These are phyloP conservation scores for Marchantia polymorpha DNA, from an alignment of 225 moss, liverwort and hornwort species.

Conservation along the genomic window DNA sequence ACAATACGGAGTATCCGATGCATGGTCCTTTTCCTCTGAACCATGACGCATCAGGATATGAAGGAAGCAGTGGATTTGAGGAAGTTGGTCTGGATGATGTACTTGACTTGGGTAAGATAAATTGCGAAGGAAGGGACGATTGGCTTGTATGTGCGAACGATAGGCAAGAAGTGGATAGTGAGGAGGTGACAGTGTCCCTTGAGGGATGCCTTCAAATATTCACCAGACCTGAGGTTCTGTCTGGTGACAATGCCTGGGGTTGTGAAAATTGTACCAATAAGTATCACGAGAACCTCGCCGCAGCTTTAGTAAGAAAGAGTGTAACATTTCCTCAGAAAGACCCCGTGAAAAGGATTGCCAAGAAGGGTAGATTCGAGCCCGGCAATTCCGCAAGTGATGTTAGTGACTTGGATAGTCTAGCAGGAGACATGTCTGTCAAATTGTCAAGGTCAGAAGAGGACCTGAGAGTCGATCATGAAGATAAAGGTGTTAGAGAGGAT, in stretches of 20 bases:
- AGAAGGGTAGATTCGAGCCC: slow-evolving; percentile 8
- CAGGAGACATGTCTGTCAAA: not conserved
- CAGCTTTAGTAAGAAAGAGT: not conserved
- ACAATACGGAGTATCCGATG: slow-evolving; percentile 9
- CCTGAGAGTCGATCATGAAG: not conserved
- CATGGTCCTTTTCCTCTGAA: slow-evolving; percentile 29
- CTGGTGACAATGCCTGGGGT: slow-evolving; percentile 87
- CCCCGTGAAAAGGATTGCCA: not conserved
- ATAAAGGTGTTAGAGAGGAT: not conserved
- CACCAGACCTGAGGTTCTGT: slow-evolving; percentile 69
- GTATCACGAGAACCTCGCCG: slow-evolving; percentile 35
- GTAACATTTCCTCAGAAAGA: not conserved
- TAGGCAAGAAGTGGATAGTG: slow-evolving; percentile 33
- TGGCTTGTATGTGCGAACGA: slow-evolving; percentile 46
- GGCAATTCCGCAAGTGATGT: not conserved
- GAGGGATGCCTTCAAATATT: slow-evolving; percentile 88
- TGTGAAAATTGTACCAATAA: slow-evolving; percentile 69
- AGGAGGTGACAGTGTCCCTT: slow-evolving; percentile 63
- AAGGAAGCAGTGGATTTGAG: slow-evolving; percentile 20
- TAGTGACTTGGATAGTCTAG: not conserved
- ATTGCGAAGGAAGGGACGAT: slow-evolving; percentile 39
- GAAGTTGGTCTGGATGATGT: slow-evolving; percentile 45
- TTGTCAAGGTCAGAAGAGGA: not conserved
- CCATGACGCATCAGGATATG: slow-evolving; percentile 20
- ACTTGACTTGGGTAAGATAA: slow-evolving; percentile 41